Evolutionary conservation across 1,284 basidiomycete genomes (phyloP), one percentile per base, ranked within the genome.

Genomic region (Cryptococcus deneoformans): DNA sequence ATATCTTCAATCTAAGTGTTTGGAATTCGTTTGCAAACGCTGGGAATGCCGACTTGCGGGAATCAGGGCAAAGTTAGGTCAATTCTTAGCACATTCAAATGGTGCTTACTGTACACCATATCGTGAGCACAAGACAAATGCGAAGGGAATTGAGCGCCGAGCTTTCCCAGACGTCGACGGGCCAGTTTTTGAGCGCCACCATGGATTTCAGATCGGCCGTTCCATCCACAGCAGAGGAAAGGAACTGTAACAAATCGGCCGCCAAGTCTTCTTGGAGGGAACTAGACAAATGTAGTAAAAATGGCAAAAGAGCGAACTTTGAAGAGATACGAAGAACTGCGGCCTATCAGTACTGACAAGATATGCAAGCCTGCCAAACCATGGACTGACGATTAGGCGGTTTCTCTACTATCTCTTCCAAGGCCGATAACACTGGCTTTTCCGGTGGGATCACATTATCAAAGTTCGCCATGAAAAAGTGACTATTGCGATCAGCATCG

Each of bases 401-500:
- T 34, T 56, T 43, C 5, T 52, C 39, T 1, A 73, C 10, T 9
- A 65, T n/a, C 9, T 24, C 40, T 29, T 56, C 49, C 10, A 73
- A 47, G 2, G 50, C 51, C 14, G 59, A 54, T 6, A 63, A 43
- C 5, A 64, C 40, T 0, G 59, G 10, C 11, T 48, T 36, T 6
- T 59, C 45, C 4, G 52, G 37, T 5, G 55, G 47, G 5, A n/a
- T 51, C 42, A 16, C 50, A 48, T 47, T 55, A 20, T 63, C 63
- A 9, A 73, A 51, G 42, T 75, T 66, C 12, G 64, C 65, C 4
- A 71, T 8, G 14, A 64, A 46, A 45, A 75, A 64, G 20, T 57
- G 61, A n/a, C 64, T 59, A 9, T 57, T 53, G 37, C 72, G 56
- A 29, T 60, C 57, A 4, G 67, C 67, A n/a, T 76, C 72, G 1